Evolutionary conservation across 176 grass and related monocot species (phyloP), one percentile per base, ranked within the genome.

Genomic region (Hordeum marinum): DNA sequence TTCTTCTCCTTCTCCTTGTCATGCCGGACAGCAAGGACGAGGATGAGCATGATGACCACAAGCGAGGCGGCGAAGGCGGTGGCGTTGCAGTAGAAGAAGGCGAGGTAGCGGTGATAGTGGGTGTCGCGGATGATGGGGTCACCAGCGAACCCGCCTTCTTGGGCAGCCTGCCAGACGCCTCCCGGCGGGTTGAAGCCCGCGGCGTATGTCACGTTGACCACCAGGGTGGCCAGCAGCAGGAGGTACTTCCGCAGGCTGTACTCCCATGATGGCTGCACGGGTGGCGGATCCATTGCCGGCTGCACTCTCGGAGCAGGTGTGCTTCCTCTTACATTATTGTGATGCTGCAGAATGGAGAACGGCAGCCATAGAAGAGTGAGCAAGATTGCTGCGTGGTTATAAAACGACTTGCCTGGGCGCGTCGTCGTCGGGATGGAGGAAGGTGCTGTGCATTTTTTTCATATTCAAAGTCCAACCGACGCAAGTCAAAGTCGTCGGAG

Each of bases 61-160:
- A 88, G 43, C 0, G 80, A 88, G 2, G 80, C 27, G 6, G 64
- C 63, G 63, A 88, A 84, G 0, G 86, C 80, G 4, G 57, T 71
- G 29, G 79, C 86, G 11, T 88, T 88, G 48, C 43, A 63, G 37
- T 87, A 75, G 79, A 77, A 88, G 70, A 88, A 88, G 2, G 11
- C 9, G 3, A 50, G 26, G 85, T 88, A 82, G 1, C 70, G 85
- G 25, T 0, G 0, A 72, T 35, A 42, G 32, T 57, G 24, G 40
- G 37, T 42, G 50, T 63, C 7, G 7, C 40, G 78, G 29, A 81
- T 9, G 36, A 82, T 52, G 4, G 85, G 61, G 7, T 40, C 57
- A 4, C 86, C 86, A 11, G 86, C 45, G 13, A 18, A 18, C 34
- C 26, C 27, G 15, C 25, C 17, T 15, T 6, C 12, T 13, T 0